These are phyloP conservation scores for Blastobotrys peoriensis DNA, from an alignment of 805 yeast species.

Conservation along the genomic window DNA sequence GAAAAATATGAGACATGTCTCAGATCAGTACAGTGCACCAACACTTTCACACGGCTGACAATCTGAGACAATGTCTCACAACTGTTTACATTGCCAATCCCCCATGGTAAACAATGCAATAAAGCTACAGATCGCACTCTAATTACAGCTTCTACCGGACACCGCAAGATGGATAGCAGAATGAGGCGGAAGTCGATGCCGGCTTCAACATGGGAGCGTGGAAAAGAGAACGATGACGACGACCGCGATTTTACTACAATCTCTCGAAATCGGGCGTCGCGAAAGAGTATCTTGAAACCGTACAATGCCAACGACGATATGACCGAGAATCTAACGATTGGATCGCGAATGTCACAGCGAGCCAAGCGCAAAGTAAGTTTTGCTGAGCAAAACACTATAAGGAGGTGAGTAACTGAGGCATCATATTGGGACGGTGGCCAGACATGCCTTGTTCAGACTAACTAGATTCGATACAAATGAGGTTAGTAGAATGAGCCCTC, in stretches of 20 bases:
- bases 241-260: conserved; percentile 3
- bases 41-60: too few species aligned
- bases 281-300: conserved; percentile 36
- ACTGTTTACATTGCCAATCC: too few species aligned
- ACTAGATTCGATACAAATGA: neutral
- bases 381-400: conserved; percentile 33
- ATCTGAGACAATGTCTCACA: too few species aligned
- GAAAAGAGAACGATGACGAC: conserved; percentile 46
- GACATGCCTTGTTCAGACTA: too few species aligned
- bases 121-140: too few species aligned
- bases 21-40: too few species aligned
- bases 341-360: conserved; percentile 10
- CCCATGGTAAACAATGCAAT: too few species aligned
- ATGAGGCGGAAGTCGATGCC: conserved; percentile 45
- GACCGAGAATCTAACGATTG: conserved; percentile 30
- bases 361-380: conserved; percentile 59
- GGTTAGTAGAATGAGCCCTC: neutral
- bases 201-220: conserved; percentile 77
- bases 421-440: too few species aligned
- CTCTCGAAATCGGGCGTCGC: conserved; percentile 26
- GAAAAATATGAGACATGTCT: too few species aligned
- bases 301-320: conserved; percentile 23
- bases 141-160: too few species aligned
- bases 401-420: neutral
- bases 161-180: neutral